phyloP scores from a whole-genome alignment of 495 filamentous ascomycete species.

The Apodospora peruviana region DNA sequence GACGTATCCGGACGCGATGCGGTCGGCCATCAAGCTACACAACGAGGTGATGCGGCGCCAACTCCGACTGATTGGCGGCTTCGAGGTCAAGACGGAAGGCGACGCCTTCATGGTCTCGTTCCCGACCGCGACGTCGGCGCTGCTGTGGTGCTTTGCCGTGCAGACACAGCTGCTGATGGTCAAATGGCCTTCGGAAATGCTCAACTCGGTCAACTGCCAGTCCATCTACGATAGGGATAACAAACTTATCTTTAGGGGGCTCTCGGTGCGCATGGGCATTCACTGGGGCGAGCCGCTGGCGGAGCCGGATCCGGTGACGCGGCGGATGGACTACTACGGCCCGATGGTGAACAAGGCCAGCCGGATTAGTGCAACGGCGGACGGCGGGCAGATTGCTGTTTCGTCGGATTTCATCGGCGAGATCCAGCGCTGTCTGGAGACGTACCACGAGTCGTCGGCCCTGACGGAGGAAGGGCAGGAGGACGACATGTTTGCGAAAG shows the following conservation, averaged over 20 bases:
- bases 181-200: constrained; percentile 87
- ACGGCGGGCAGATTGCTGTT: constrained; percentile 94
- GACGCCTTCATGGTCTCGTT: constrained; percentile 99
- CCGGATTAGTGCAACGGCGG: constrained; percentile 88
- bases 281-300: constrained; percentile 94
- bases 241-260: constrained; percentile 81
- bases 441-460: constrained; percentile 66
- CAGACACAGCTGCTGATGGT: constrained; percentile 82
- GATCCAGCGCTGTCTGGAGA: constrained; percentile 84
- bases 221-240: constrained; percentile 77
- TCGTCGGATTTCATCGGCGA: constrained; percentile 95
- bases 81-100: constrained; percentile 99
- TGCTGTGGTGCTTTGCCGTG: constrained; percentile 94
- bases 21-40: constrained; percentile 89
- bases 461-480: constrained; percentile 64
- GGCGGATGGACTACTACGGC: constrained; percentile 98
- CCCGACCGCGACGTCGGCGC: constrained; percentile 83
- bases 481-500: constrained; percentile 61
- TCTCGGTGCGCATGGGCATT: constrained; percentile 95
- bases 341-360: constrained; percentile 98
- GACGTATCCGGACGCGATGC: constrained; percentile 88
- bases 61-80: constrained; percentile 87
- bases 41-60: constrained; percentile 94
- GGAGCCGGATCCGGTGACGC: constrained; percentile 90
- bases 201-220: constrained; percentile 78